Conservation (phyloP, 371 early-diverging fungal species). For the Vairimorpha ceranae region DNA sequence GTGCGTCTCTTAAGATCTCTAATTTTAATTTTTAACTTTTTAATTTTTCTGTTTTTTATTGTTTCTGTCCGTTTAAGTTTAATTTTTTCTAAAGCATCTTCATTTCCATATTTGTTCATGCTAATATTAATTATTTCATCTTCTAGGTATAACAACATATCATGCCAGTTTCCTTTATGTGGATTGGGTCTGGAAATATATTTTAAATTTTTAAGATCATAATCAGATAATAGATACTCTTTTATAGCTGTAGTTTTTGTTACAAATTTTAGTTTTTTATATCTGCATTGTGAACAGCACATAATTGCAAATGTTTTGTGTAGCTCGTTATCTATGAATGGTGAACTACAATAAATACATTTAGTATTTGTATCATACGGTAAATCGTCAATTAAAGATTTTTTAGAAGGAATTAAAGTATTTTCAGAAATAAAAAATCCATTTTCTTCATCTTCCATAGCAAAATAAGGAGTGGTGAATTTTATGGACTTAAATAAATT, state of each 20-base stretch:
- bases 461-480: neutral
- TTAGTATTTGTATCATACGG: neutral
- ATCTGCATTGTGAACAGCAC: conserved; percentile 52
- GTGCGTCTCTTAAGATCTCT: conserved; percentile 46
- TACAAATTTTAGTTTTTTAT: conserved; percentile 44
- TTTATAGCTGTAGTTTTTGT: conserved; percentile 57
- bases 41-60: conserved; percentile 46
- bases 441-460: neutral
- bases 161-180: conserved; percentile 54
- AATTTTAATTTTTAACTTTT: conserved; percentile 49
- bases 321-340: conserved; percentile 45
- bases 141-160: conserved; percentile 59
- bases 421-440: neutral
- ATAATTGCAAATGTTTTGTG: conserved; percentile 46
- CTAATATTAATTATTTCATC: conserved; percentile 50
- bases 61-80: conserved; percentile 32
- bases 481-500: too few relatives aligned
- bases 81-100: conserved; percentile 41
- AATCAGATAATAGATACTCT: conserved; percentile 55
- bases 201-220: conserved; percentile 52
- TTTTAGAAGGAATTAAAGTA: neutral
- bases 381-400: neutral
- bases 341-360: conserved; percentile 48
- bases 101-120: conserved; percentile 47
- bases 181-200: conserved; percentile 56